phyloP scores from a whole-genome alignment of 1,284 basidiomycete genomes.

The Malassezia globosa region DNA sequence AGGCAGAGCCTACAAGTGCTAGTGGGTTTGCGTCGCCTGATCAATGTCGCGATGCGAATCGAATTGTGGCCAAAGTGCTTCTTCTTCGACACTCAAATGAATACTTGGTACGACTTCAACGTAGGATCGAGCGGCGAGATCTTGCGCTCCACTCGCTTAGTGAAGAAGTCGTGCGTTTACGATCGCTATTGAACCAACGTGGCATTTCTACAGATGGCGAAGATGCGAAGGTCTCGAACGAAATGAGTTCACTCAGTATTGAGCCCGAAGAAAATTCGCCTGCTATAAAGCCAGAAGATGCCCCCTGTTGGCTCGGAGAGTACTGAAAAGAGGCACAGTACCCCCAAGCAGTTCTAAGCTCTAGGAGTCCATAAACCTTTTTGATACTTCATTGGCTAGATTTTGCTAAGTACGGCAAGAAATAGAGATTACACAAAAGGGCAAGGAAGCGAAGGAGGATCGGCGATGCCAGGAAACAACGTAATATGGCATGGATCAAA shows the following conservation, averaged over 20 bases:
- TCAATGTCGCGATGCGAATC: constrained; percentile 46
- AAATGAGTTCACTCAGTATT: constrained; percentile 1
- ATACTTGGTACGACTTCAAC: constrained; percentile 65
- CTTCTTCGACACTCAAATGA: constrained; percentile 79
- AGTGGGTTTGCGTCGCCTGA: constrained; percentile 15
- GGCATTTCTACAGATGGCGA: background rate
- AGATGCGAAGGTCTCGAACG: constrained; percentile 5
- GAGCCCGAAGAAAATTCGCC: background rate
- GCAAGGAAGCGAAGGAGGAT: too few species aligned
- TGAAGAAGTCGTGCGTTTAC: constrained; percentile 59
- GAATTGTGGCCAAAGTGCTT: constrained; percentile 88
- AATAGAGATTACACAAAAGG: too few species aligned
- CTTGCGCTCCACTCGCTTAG: constrained; percentile 63
- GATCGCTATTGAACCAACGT: constrained; percentile 33
- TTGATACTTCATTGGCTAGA: too few species aligned
- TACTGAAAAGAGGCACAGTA: background rate
- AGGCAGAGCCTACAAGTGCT: background rate
- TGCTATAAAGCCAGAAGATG: background rate
- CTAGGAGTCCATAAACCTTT: too few species aligned
- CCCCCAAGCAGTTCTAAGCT: too few species aligned
- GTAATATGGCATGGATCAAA: too few species aligned
- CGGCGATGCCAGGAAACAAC: too few species aligned
- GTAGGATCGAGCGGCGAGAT: constrained; percentile 69
- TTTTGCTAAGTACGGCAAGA: too few species aligned
- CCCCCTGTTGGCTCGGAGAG: background rate